Percentiles rank a stretch among this genome's conserved stretches.
phyloP scores from a whole-genome alignment of 2,329 filamentous ascomycete genomes.

The Colletotrichum tabaci region DNA sequence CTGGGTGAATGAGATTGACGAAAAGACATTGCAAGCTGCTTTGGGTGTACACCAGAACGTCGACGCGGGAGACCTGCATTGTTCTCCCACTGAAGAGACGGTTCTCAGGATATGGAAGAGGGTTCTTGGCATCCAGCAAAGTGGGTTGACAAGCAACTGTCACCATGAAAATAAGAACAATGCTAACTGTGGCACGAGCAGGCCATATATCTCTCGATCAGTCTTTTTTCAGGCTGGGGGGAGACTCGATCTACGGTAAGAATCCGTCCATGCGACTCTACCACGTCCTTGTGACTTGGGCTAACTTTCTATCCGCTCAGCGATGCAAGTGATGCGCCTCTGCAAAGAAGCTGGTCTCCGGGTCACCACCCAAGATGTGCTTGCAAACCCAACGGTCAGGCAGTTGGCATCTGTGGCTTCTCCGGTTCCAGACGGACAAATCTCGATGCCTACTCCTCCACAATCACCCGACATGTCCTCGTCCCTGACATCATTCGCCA shows the following conservation, averaged over 20 bases:
- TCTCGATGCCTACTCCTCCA: neutral
- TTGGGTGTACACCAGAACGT: neutral
- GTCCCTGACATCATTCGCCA: neutral
- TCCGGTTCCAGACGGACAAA: accelerated
- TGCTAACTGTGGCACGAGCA: neutral
- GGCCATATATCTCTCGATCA: constrained; percentile 64
- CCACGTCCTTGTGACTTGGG: no score
- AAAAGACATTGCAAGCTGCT: neutral
- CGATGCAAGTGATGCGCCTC: constrained; percentile 55
- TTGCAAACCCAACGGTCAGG: constrained; percentile 22
- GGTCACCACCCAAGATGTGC: constrained; percentile 54
- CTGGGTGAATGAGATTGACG: constrained; percentile 25
- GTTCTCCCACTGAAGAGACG: constrained; percentile 8
- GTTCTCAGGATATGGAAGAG: constrained; percentile 52
- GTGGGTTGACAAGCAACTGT: neutral
- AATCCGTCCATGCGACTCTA: no score
- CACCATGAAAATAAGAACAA: neutral
- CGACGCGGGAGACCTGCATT: neutral
- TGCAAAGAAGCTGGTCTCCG: constrained; percentile 72
- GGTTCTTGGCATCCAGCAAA: constrained; percentile 53
- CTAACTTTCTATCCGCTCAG: constrained; percentile 46
- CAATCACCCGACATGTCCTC: neutral
- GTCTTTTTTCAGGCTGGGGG: constrained; percentile 73
- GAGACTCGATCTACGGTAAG: constrained; percentile 56
- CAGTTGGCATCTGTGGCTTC: neutral